phyloP scores from a whole-genome alignment of 2,329 filamentous ascomycete species.

The Colletotrichum agaves region DNA sequence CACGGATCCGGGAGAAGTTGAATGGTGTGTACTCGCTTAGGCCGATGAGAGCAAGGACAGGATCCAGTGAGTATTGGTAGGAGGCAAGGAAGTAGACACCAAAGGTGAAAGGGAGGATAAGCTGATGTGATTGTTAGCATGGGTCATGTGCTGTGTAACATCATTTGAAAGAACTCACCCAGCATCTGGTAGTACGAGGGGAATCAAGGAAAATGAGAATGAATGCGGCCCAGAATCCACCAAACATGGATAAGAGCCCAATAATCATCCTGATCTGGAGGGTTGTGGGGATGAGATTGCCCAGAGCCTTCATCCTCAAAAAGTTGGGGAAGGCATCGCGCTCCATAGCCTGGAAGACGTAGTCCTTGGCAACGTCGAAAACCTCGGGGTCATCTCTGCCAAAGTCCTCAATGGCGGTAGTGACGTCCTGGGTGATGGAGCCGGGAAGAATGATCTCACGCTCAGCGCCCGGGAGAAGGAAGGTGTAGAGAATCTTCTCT shows the following conservation, averaged over 20 bases:
- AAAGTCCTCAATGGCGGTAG: conserved; percentile 87
- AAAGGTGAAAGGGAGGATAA: conserved; percentile 89
- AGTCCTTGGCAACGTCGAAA: conserved; percentile 97
- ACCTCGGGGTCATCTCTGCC: conserved; percentile 96
- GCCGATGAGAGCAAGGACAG: conserved; percentile 87
- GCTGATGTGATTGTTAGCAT: conserved; percentile 45
- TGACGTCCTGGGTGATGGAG: conserved; percentile 86
- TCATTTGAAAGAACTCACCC: conserved; percentile 68
- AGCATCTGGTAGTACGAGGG: conserved; percentile 78
- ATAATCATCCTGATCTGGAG: conserved; percentile 87
- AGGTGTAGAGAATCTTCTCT: conserved; percentile 99
- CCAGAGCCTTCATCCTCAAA: conserved; percentile 91
- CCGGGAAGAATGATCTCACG: conserved; percentile 94
- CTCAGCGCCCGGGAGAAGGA: conserved; percentile 92
- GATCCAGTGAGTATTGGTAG: conserved; percentile 96
- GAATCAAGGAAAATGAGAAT: conserved; percentile 91
- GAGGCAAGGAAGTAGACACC: conserved; percentile 90
- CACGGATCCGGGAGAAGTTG: conserved; percentile 86
- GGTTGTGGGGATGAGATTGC: conserved; percentile 92
- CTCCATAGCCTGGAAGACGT: conserved; percentile 99
- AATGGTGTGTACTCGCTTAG: conserved; percentile 97
- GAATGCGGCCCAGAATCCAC: conserved; percentile 93
- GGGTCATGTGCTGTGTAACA: background rate
- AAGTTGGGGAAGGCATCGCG: conserved; percentile 99
- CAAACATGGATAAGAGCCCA: conserved; percentile 88